Evolutionary conservation across 2,329 filamentous ascomycete species (phyloP).

Genomic region (Eurotiales sp.): DNA sequence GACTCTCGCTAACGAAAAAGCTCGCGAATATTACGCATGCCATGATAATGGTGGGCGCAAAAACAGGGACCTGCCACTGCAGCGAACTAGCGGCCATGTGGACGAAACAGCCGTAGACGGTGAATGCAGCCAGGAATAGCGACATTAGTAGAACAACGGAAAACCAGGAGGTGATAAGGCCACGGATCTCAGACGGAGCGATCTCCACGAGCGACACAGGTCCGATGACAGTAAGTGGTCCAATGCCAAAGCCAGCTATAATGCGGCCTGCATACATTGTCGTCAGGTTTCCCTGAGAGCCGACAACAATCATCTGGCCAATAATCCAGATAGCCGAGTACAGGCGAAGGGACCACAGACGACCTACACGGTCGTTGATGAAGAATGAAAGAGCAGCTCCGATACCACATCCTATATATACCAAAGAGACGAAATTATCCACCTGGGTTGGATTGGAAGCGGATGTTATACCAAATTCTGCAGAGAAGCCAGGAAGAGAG

Average conservation of each 20-base stretch:
- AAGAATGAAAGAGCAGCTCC: slow-evolving; percentile 36
- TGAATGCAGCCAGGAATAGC: slow-evolving; percentile 30
- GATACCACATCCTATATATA: slow-evolving; percentile 30
- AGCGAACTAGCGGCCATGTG: slow-evolving; percentile 27
- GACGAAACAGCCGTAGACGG: slow-evolving; percentile 32
- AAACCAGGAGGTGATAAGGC: slow-evolving; percentile 38
- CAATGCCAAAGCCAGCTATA: slow-evolving; percentile 38
- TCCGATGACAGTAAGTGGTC: slow-evolving; percentile 36
- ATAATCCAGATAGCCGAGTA: slow-evolving; percentile 30
- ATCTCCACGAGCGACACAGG: slow-evolving; percentile 40
- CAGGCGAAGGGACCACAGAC: slow-evolving; percentile 38
- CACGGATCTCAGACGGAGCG: slow-evolving; percentile 38
- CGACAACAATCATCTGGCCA: slow-evolving; percentile 22
- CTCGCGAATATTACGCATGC: slow-evolving; percentile 23
- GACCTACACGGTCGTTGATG: slow-evolving; percentile 39
- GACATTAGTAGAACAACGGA: slow-evolving; percentile 34
- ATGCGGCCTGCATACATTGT: slow-evolving; percentile 37
- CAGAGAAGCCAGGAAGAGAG: slow-evolving; percentile 31
- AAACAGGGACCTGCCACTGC: slow-evolving; percentile 33
- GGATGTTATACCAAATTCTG: slow-evolving; percentile 31
- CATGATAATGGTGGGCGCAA: slow-evolving; percentile 29
- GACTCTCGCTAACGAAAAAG: slow-evolving; percentile 32
- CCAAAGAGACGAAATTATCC: slow-evolving; percentile 36
- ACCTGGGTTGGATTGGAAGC: slow-evolving; percentile 25
- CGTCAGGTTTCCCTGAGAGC: slow-evolving; percentile 16